Evolutionary conservation across 225 moss, liverwort and hornwort genomes (phyloP), one percentile per base, ranked within the genome.

Genomic region (Takakia lepidozioides): DNA sequence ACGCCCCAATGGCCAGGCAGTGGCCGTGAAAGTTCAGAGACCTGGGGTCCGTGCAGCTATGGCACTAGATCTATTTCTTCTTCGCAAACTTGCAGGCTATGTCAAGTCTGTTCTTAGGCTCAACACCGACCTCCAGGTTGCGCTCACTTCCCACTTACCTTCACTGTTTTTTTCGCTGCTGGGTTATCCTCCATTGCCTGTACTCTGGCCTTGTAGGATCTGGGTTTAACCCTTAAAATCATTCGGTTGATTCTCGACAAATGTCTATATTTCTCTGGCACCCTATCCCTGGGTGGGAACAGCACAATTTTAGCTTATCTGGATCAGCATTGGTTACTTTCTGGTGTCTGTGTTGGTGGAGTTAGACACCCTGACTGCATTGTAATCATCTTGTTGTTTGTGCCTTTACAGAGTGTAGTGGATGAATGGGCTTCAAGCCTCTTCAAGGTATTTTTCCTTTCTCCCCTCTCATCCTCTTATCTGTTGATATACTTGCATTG

Each of bases 361-460:
- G 29, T 9, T n/a, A 29, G 14, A 15, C 8, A 30, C 2, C 21
- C 3, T 52, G 17, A 28, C 20, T 29, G 27, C 25, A 19, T 11
- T 19, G 29, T 51, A 27, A 5, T 21, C 30, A 6, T 8, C 5
- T n/a, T n/a, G n/a, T n/a, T n/a, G n/a, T n/a, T 8, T 14, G 39
- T 60, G 14, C 8, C 19, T 23, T 29, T 60, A 66, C 95, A 95
- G 95, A 66, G 81, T 68, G 79, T 95, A 63, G 79, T 95, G 48
- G 95, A 95, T 48, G 95, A 95, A 68, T 95, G 95, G 95, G 95
- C 90, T 48, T 67, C 84, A 5, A 95, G 95, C 65, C 82, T 95
- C 43, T 95, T 90, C 43, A 87, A 69, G 75, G 93, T 86, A 49
- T 61, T 24, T 18, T 27, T 18, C 21, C 22, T 23, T 14, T 27